Evolutionary conservation across 1,284 basidiomycete species (phyloP).

Genomic region (Leucoagaricus sp.): DNA sequence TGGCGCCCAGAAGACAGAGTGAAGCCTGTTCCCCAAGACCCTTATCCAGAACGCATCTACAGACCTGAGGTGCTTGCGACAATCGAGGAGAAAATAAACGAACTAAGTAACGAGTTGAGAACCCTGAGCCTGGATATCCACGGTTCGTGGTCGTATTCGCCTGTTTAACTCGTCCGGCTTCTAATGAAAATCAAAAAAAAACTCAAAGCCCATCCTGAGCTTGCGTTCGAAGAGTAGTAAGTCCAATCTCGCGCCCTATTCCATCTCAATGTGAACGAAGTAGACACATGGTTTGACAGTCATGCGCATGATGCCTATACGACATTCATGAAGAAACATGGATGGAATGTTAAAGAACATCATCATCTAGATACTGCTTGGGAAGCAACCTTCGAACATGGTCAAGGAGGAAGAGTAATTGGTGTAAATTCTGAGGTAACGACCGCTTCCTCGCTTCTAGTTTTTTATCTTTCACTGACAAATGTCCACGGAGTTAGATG

Average conservation of each 20-base stretch:
- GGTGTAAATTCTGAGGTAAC: constrained; percentile 77
- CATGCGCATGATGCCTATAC: constrained; percentile 22
- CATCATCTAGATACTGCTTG: constrained; percentile 71
- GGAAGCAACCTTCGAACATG: constrained; percentile 60
- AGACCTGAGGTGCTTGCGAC: constrained; percentile 50
- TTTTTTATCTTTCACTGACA: no score
- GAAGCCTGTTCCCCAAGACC: constrained; percentile 26
- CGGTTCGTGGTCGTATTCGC: constrained; percentile 36
- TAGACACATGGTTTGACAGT: constrained; percentile 9
- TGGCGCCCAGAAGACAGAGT: constrained; percentile 36
- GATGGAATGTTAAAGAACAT: constrained; percentile 58
- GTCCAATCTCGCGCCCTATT: constrained; percentile 17
- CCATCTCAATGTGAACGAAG: not conserved
- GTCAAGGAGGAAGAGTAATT: constrained; percentile 57
- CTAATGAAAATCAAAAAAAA: not conserved
- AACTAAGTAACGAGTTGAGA: constrained; percentile 53
- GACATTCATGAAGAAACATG: constrained; percentile 55
- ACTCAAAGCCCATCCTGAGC: constrained; percentile 58
- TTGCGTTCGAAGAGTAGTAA: constrained; percentile 57
- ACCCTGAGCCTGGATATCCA: constrained; percentile 70
- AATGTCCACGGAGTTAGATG: constrained; percentile 38
- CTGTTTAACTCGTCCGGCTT: not conserved
- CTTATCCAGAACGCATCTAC: constrained; percentile 34
- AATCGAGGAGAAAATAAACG: constrained; percentile 58
- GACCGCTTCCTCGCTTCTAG: no score